Conservation (phyloP, 306 rosid genomes). For the Boehmeria nivea region DNA sequence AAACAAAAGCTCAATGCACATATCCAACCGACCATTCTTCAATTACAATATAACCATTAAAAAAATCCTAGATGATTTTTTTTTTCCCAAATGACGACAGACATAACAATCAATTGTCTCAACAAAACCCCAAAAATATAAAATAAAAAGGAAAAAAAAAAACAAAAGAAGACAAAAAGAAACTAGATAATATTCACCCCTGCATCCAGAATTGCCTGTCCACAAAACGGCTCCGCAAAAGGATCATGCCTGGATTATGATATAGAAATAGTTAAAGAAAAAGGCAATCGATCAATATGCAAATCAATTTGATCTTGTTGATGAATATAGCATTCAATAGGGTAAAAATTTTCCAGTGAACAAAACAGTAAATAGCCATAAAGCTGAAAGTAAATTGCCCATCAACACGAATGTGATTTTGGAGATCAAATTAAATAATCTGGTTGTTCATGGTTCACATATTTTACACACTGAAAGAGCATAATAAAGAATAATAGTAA, state of each 20-base stretch:
- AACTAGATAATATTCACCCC: conserved; percentile 91
- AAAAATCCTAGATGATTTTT: conserved; percentile 34
- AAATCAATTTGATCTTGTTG: too few species aligned
- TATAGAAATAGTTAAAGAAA: background rate
- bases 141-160: too few species aligned
- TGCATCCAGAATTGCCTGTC: conserved; percentile 80
- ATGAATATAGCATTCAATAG: too few species aligned
- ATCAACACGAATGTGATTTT: background rate
- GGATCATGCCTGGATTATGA: conserved; percentile 53
- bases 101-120: conserved; percentile 43
- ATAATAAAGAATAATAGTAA: too few species aligned
- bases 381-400: too few species aligned
- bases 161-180: conserved; percentile 28
- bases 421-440: too few species aligned
- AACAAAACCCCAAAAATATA: too few species aligned
- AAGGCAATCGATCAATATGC: background rate
- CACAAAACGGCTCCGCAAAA: conserved; percentile 34
- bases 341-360: too few species aligned
- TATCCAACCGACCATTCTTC: conserved; percentile 42
- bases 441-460: too few species aligned
- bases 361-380: too few species aligned
- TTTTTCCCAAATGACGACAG: conserved; percentile 13
- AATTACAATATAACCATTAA: conserved; percentile 47
- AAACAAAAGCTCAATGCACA: conserved; percentile 36
- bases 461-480: too few species aligned